Percentiles rank a stretch among this genome's conserved stretches.
Evolutionary conservation across 768 basidiomycete genomes (phyloP).

Genomic region (Agrocybe pediades): DNA sequence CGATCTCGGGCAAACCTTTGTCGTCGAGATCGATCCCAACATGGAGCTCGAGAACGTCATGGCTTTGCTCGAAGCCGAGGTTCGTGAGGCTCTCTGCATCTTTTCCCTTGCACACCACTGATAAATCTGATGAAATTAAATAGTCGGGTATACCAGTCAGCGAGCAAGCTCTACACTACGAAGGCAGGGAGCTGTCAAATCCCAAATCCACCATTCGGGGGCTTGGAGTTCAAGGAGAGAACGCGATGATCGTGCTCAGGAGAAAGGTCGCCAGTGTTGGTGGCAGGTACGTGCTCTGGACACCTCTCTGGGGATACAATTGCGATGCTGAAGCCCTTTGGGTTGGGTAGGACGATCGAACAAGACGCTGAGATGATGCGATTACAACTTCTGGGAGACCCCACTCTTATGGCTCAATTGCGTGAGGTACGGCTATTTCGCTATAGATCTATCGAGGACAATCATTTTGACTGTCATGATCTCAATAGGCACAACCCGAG

Average conservation of each 20-base stretch:
- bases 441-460: no score
- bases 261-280: constrained; percentile 51
- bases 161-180: constrained; percentile 75
- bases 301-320: neutral
- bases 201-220: constrained; percentile 69
- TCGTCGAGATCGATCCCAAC: constrained; percentile 82
- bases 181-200: constrained; percentile 65
- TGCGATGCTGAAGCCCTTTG: neutral
- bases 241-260: constrained; percentile 69
- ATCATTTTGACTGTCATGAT: no score
- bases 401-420: constrained; percentile 73
- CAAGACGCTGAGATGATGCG: constrained; percentile 92
- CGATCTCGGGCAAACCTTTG: constrained; percentile 63
- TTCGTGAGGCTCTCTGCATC: constrained; percentile 36
- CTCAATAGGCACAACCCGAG: constrained; percentile 83
- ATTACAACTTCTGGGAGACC: constrained; percentile 84
- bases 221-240: constrained; percentile 58
- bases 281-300: constrained; percentile 36
- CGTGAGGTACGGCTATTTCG: constrained; percentile 51
- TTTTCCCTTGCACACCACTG: neutral
- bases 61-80: constrained; percentile 95
- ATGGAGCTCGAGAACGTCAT: constrained; percentile 94
- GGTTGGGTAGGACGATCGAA: constrained; percentile 53
- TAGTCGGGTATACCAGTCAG: constrained; percentile 74
- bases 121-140: neutral